These are phyloP conservation scores for Protea cynaroides DNA, from an alignment of 164 flowering plant species.

Conservation along the genomic window DNA sequence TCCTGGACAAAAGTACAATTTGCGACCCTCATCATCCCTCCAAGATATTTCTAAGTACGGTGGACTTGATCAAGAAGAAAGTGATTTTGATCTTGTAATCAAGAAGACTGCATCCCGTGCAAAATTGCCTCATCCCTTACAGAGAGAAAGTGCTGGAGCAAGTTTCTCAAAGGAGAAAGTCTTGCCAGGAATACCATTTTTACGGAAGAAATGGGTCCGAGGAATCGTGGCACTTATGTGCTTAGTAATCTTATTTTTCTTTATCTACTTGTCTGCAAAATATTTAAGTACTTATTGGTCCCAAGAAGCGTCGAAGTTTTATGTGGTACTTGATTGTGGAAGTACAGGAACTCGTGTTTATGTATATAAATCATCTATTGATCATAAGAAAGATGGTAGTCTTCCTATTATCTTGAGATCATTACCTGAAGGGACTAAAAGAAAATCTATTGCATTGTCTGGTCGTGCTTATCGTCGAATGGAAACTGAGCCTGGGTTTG, in stretches of 20 bases:
- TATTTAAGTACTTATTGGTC: slow-evolving; percentile 43
- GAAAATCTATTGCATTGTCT: slow-evolving; percentile 38
- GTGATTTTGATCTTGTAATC: slow-evolving; percentile 20
- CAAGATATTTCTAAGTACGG: slow-evolving; percentile 73
- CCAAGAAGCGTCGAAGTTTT: slow-evolving; percentile 44
- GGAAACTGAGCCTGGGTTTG: slow-evolving; percentile 98
- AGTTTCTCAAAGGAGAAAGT: slow-evolving; percentile 84
- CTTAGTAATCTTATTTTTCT: slow-evolving; percentile 36
- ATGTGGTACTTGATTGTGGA: slow-evolving; percentile 91
- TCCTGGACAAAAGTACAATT: slow-evolving; percentile 33
- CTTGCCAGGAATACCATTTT: slow-evolving; percentile 30
- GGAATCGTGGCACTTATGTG: slow-evolving; percentile 32
- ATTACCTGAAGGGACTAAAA: slow-evolving; percentile 41
- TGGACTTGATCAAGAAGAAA: slow-evolving; percentile 52
- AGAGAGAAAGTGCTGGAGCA: slow-evolving; percentile 43
- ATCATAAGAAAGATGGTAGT: slow-evolving; percentile 30
- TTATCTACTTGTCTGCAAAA: slow-evolving; percentile 28
- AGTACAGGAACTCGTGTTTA: slow-evolving; percentile 93
- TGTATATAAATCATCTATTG: slow-evolving; percentile 59
- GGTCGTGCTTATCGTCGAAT: slow-evolving; percentile 90
- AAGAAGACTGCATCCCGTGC: slow-evolving; percentile 17
- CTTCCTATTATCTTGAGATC: slow-evolving; percentile 63
- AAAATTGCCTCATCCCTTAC: slow-evolving; percentile 31
- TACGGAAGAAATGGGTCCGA: slow-evolving; percentile 51
- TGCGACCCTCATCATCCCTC: slow-evolving; percentile 70